Evolutionary conservation across 257 asterid species (phyloP).

Genomic region (Jacaranda copaia): DNA sequence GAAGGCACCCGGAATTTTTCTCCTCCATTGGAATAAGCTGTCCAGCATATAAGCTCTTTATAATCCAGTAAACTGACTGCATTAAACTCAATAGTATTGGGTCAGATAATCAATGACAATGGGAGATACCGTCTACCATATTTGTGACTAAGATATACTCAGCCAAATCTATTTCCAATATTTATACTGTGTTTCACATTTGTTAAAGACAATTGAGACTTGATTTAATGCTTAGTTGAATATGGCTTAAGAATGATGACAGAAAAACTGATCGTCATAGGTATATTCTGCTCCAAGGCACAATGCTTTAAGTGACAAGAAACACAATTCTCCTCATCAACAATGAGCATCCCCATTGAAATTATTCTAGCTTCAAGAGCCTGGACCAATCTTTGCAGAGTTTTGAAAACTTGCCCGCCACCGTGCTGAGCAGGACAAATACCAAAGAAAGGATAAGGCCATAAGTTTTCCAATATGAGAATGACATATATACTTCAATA

Average conservation of each 20-base stretch:
- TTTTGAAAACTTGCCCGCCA: conserved; percentile 78
- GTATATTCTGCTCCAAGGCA: conserved; percentile 68
- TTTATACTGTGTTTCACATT: conserved; percentile 7
- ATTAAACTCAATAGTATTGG: conserved; percentile 29
- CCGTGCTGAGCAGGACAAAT: conserved; percentile 63
- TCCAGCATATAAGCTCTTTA: conserved; percentile 71
- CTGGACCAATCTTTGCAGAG: conserved; percentile 68
- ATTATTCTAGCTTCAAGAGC: conserved; percentile 61
- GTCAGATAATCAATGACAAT: conserved; percentile 22
- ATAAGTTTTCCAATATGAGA: conserved; percentile 24
- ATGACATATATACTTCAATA: conserved; percentile 24
- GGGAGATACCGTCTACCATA: background rate
- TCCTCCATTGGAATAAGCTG: conserved; percentile 61
- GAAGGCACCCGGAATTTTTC: conserved; percentile 38
- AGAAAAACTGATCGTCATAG: conserved; percentile 59
- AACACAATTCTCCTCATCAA: conserved; percentile 56
- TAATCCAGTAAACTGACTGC: conserved; percentile 82
- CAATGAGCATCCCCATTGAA: conserved; percentile 60
- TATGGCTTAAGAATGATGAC: conserved; percentile 18
- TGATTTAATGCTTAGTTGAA: conserved; percentile 2
- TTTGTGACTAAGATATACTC: background rate
- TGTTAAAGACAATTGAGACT: conserved; percentile 19
- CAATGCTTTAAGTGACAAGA: conserved; percentile 86
- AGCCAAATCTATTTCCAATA: background rate
- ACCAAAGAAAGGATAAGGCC: conserved; percentile 34